Percentiles rank a stretch among this genome's conserved stretches.
phyloP scores from a whole-genome alignment of 495 filamentous ascomycete genomes.

The Penicillium silybi region DNA sequence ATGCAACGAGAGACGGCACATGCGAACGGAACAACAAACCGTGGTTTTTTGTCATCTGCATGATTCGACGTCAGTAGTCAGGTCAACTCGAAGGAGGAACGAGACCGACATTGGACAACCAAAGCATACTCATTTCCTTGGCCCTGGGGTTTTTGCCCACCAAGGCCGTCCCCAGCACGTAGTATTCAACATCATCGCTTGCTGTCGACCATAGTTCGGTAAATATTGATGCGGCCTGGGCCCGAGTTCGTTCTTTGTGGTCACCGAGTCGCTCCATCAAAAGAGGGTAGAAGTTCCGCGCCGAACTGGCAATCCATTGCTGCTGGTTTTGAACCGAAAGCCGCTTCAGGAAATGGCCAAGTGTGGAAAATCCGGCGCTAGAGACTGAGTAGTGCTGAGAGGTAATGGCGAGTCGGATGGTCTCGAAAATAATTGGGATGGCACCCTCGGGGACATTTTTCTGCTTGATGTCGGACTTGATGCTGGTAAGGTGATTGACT shows the following conservation, averaged over 20 bases:
- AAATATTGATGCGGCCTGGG: slow-evolving; percentile 66
- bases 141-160: slow-evolving; percentile 73
- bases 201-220: slow-evolving; percentile 64
- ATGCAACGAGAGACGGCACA: slow-evolving; percentile 75
- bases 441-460: slow-evolving; percentile 75
- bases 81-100: slow-evolving; percentile 4
- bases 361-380: slow-evolving; percentile 74
- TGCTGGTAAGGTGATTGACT: slow-evolving; percentile 60
- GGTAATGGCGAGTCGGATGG: slow-evolving; percentile 60
- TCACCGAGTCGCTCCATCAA: slow-evolving; percentile 86
- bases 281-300: slow-evolving; percentile 60
- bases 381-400: slow-evolving; percentile 68
- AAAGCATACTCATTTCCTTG: slow-evolving; percentile 79
- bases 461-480: slow-evolving; percentile 88
- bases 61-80: slow-evolving; percentile 5
- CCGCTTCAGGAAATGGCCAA: slow-evolving; percentile 80
- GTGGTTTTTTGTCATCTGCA: slow-evolving; percentile 71
- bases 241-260: slow-evolving; percentile 74
- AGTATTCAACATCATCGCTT: slow-evolving; percentile 68
- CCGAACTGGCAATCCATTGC: slow-evolving; percentile 59
- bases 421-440: slow-evolving; percentile 69
- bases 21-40: slow-evolving; percentile 75
- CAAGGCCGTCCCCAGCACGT: slow-evolving; percentile 73
- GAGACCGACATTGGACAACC: slow-evolving; percentile 63
- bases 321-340: slow-evolving; percentile 76